Evolutionary conservation across 2,329 filamentous ascomycete species (phyloP), one percentile per base, ranked within the genome.

Genomic region (Fusarium albosuccineum): DNA sequence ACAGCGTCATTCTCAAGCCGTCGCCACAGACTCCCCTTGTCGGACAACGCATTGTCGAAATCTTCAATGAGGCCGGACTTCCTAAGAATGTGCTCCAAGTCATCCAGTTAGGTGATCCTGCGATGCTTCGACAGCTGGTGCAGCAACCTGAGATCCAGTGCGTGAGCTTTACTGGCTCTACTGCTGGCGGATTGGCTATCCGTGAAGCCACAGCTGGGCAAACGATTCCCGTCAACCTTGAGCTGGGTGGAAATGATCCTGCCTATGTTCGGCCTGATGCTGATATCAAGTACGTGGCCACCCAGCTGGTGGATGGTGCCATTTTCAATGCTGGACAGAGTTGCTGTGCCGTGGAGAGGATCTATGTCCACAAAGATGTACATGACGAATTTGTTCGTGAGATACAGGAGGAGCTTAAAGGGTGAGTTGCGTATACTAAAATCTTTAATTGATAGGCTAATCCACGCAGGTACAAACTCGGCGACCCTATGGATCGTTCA

Each of bases 281-380:
- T 2, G 93, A 97, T 76, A 79, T 97, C 41, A 88, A 88, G 41
- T 97, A 94, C 93, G 94, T 91, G 0, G 94, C 94, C 0, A 93
- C 92, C 71, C 93, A 97, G 79, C 94, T 97, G 71, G 93, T 97
- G 9, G 94, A 97, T 73, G 94, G 94, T n/a, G 91, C 93, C 11
- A 84, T 97, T 53, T 97, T 97, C 85, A 97, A 97, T 82, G 97
- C 94, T 49, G 94, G 94, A 9, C 94, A 97, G 82, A 97, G 92
- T 76, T 97, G 94, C 84, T 97, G 94, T 80, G 91, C 93, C 17
- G 85, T 97, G 55, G 94, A 97, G 81, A 86, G 94, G 33, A 88
- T 97, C 22, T 97, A 97, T 74, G 94, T 97, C 6, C 89, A 95
- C 73, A 90, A 91, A 73, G 89, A 87, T 69, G 87, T 97, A 52